Conservation (phyloP, 306 rosid species). For the Vigna reflexopilosa region DNA sequence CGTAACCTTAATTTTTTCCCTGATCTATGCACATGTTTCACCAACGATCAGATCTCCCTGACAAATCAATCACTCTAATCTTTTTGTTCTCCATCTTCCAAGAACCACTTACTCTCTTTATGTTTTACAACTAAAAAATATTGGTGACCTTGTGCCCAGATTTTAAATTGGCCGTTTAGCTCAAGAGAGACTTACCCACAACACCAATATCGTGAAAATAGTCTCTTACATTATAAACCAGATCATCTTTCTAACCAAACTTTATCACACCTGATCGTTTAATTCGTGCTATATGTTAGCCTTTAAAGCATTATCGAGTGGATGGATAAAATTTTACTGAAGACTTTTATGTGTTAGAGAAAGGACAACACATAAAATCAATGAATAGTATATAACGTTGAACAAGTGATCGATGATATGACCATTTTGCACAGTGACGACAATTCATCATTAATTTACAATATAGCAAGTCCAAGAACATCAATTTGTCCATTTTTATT, state of each 20-base stretch:
- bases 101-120: slow-evolving; percentile 1
- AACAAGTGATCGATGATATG: not conserved
- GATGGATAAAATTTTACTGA: not conserved
- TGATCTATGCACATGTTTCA: slow-evolving; percentile 23
- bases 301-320: not conserved
- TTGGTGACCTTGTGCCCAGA: not conserved
- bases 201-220: not conserved
- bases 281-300: not conserved
- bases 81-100: slow-evolving; percentile 1
- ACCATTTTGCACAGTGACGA: not conserved
- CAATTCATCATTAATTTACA: not conserved
- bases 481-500: not conserved
- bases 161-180: slow-evolving; percentile 12
- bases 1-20: not conserved
- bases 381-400: not conserved
- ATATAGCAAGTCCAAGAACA: not conserved
- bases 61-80: not conserved
- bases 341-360: not conserved
- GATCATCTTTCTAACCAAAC: not conserved
- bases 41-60: slow-evolving; percentile 5
- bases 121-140: slow-evolving; percentile 7
- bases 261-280: not conserved
- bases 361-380: not conserved
- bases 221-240: not conserved
- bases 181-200: slow-evolving; percentile 14